Evolutionary conservation across 1,284 basidiomycete species (phyloP).

Genomic region (Austroboletus novae-zelandiae): DNA sequence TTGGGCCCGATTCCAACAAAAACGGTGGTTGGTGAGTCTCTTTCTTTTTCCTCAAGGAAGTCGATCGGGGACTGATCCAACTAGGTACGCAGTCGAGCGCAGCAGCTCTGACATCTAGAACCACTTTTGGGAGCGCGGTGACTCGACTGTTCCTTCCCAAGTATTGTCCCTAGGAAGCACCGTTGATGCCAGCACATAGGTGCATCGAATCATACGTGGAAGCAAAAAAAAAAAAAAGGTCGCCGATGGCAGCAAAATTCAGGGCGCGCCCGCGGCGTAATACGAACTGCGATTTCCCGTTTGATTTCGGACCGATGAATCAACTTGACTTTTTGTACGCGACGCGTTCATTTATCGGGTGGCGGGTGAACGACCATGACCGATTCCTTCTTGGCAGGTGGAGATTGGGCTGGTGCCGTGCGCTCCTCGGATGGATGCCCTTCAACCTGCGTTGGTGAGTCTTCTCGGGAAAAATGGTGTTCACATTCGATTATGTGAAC

Average conservation of each 20-base stretch:
- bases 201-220: neutral
- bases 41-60: neutral
- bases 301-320: slow-evolving; percentile 22
- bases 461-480: neutral
- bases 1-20: slow-evolving; percentile 57
- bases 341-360: neutral
- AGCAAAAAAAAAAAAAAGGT: neutral
- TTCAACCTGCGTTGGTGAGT: slow-evolving; percentile 32
- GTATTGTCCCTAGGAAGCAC: slow-evolving; percentile 7
- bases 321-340: slow-evolving; percentile 29
- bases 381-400: slow-evolving; percentile 26
- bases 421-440: slow-evolving; percentile 35
- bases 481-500: slow-evolving; percentile 9
- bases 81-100: slow-evolving; percentile 24
- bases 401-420: slow-evolving; percentile 41
- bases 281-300: slow-evolving; percentile 19
- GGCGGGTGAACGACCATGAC: neutral
- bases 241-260: neutral
- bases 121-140: slow-evolving; percentile 23
- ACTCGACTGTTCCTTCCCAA: slow-evolving; percentile 13
- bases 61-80: neutral
- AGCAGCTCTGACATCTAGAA: slow-evolving; percentile 12
- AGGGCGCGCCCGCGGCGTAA: slow-evolving; percentile 21
- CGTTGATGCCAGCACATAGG: slow-evolving; percentile 19
- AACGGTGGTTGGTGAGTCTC: slow-evolving; percentile 41